A percentile compares a stretch with the other conserved stretches of the same genome.
Evolutionary conservation across 345 rosid genomes (phyloP).

Genomic region (Pseudoturritis turrita): DNA sequence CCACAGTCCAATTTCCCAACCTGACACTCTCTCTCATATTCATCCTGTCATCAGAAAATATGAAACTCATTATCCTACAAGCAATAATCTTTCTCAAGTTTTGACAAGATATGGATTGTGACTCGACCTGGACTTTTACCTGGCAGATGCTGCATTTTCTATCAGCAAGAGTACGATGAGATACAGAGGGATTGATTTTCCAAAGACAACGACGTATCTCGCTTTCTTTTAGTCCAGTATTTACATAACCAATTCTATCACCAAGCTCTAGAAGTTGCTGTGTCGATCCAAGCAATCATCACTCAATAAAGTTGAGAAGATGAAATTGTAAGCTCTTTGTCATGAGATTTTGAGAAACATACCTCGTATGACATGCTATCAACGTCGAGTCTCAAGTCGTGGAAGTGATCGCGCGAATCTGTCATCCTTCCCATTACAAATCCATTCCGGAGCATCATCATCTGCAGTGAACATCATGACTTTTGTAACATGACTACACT

Average conservation of each 20-base stretch:
- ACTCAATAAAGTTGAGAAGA: background rate
- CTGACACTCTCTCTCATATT: constrained; percentile 60
- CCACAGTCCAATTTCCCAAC: constrained; percentile 72
- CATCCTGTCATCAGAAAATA: constrained; percentile 52
- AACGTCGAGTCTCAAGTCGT: constrained; percentile 39
- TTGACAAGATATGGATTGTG: background rate
- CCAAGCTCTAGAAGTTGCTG: constrained; percentile 90
- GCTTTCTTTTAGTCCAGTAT: constrained; percentile 75
- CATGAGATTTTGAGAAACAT: constrained; percentile 7
- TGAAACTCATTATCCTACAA: background rate
- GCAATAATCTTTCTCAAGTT: background rate
- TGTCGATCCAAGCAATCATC: constrained; percentile 10
- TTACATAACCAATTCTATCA: constrained; percentile 79
- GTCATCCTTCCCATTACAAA: constrained; percentile 34
- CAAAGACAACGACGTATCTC: constrained; percentile 63
- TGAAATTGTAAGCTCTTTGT: background rate
- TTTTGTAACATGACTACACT: background rate
- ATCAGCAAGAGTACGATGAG: constrained; percentile 45
- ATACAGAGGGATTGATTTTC: constrained; percentile 44
- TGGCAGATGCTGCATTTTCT: constrained; percentile 87
- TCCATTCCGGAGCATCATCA: constrained; percentile 33
- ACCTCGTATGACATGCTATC: constrained; percentile 47
- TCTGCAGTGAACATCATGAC: constrained; percentile 29
- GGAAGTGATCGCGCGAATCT: constrained; percentile 31
- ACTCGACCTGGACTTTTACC: constrained; percentile 34